These are phyloP conservation scores for Melanopsichium pennsylvanicum DNA, from an alignment of 1,284 basidiomycete species.

Conservation along the genomic window DNA sequence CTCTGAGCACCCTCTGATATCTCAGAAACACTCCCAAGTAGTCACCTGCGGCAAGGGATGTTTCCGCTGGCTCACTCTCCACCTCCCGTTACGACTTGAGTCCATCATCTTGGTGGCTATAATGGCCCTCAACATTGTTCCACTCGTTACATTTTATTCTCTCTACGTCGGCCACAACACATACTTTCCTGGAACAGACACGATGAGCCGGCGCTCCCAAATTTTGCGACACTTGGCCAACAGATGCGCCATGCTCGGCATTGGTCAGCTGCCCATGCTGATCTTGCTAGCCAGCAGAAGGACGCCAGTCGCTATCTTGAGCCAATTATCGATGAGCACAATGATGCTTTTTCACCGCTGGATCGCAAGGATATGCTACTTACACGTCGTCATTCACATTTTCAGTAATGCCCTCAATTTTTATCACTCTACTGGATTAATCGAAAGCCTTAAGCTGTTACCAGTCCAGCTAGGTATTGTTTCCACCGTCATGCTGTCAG, in stretches of 20 bases:
- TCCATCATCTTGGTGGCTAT: slow-evolving; percentile 25
- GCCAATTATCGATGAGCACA: slow-evolving; percentile 53
- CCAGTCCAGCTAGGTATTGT: slow-evolving; percentile 60
- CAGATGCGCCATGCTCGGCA: slow-evolving; percentile 54
- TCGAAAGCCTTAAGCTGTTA: slow-evolving; percentile 9
- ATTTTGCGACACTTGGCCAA: slow-evolving; percentile 43
- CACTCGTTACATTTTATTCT: slow-evolving; percentile 23
- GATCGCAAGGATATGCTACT: slow-evolving; percentile 55
- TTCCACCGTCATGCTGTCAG: slow-evolving; percentile 18
- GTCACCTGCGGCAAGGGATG: slow-evolving; percentile 9
- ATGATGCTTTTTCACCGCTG: slow-evolving; percentile 64
- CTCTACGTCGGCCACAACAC: slow-evolving; percentile 25
- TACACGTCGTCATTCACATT: slow-evolving; percentile 54
- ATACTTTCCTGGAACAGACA: slow-evolving; percentile 19
- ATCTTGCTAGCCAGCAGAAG: slow-evolving; percentile 61
- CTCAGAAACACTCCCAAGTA: slow-evolving; percentile 8
- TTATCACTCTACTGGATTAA: slow-evolving; percentile 1
- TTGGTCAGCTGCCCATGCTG: slow-evolving; percentile 59
- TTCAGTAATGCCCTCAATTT: slow-evolving; percentile 22
- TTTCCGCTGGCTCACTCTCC: slow-evolving; percentile 23
- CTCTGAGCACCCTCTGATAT: slow-evolving; percentile 16
- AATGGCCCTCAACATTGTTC: slow-evolving; percentile 27
- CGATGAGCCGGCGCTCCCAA: slow-evolving; percentile 15
- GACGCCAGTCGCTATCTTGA: slow-evolving; percentile 55
- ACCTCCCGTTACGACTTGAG: slow-evolving; percentile 43